These are phyloP conservation scores for Sporothrix brunneoviolacea DNA, from an alignment of 2,329 filamentous ascomycete genomes.

Conservation along the genomic window DNA sequence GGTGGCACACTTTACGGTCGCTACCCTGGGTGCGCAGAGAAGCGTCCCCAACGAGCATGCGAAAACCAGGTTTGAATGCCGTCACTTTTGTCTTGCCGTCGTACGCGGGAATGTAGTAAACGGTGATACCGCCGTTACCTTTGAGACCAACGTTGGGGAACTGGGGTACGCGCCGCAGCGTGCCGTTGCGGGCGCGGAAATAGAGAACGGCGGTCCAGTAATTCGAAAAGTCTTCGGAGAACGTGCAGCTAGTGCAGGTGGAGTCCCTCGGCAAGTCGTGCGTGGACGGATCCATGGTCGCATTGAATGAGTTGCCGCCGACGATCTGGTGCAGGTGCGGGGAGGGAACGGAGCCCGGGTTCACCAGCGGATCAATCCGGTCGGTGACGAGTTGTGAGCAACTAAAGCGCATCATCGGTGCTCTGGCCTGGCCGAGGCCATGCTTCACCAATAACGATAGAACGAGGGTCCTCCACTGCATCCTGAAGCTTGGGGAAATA, in stretches of 20 bases:
- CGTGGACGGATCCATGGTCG: no score
- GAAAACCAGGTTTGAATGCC: conserved; percentile 20
- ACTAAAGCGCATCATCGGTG: no score
- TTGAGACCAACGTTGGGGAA: conserved; percentile 16
- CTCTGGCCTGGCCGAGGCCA: no score
- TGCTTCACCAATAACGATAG: no score
- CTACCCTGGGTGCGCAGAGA: conserved; percentile 10
- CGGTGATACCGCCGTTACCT: conserved; percentile 21
- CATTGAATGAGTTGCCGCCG: no score
- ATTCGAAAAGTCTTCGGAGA: conserved; percentile 26
- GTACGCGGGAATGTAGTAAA: conserved; percentile 23
- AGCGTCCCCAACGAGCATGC: conserved; percentile 1
- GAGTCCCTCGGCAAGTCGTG: no score
- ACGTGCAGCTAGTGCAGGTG: conserved; percentile 25
- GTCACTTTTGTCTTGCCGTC: conserved; percentile 22
- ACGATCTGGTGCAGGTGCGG: no score
- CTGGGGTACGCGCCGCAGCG: conserved; percentile 22
- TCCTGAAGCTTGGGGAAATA: no score
- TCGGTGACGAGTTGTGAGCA: no score
- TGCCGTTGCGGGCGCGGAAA: conserved; percentile 24
- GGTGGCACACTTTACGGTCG: conserved; percentile 21
- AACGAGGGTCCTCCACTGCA: no score
- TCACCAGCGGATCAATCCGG: no score
- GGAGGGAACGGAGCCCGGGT: no score
- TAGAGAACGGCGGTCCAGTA: conserved; percentile 24